Conservation (phyloP, 805 yeast species). For the Wickerhamomyces ciferrii region DNA sequence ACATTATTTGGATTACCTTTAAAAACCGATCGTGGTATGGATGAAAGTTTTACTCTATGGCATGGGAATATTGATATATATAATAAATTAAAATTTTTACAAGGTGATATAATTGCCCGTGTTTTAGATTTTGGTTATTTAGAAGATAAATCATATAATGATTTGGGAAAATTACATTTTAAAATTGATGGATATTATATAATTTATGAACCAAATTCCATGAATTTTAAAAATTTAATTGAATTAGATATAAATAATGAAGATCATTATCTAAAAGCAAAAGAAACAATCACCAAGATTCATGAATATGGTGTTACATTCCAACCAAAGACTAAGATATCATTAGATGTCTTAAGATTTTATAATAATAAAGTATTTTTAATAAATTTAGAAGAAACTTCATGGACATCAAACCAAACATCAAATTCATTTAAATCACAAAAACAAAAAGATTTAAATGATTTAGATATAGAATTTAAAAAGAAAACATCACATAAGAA, state of each 20-base stretch:
- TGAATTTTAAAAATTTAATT: constrained; percentile 8
- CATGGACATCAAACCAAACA: not conserved
- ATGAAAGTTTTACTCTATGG: constrained; percentile 13
- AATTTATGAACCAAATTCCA: constrained; percentile 17
- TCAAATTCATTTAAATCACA: not conserved
- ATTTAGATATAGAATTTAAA: constrained; percentile 11
- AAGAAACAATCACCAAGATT: constrained; percentile 11
- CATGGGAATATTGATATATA: constrained; percentile 16
- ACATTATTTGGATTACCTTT: not conserved
- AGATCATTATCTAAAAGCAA: constrained; percentile 11
- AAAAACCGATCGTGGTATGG: not conserved
- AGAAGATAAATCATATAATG: constrained; percentile 19
- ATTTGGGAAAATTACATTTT: constrained; percentile 13
- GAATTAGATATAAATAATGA: constrained; percentile 8
- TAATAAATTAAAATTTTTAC: constrained; percentile 9
- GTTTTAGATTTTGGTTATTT: constrained; percentile 21
- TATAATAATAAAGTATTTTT: constrained; percentile 14
- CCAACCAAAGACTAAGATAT: constrained; percentile 10
- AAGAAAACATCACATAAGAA: not conserved
- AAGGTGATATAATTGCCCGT: constrained; percentile 18
- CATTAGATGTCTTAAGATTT: constrained; percentile 12
- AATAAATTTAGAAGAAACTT: constrained; percentile 19
- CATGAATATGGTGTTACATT: constrained; percentile 18
- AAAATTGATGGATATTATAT: constrained; percentile 22
- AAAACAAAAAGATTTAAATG: constrained; percentile 10